Percentiles rank a stretch among this genome's conserved stretches.
These are phyloP conservation scores for Alternaria arbusti DNA, from an alignment of 2,329 filamentous ascomycete species.

Conservation along the genomic window DNA sequence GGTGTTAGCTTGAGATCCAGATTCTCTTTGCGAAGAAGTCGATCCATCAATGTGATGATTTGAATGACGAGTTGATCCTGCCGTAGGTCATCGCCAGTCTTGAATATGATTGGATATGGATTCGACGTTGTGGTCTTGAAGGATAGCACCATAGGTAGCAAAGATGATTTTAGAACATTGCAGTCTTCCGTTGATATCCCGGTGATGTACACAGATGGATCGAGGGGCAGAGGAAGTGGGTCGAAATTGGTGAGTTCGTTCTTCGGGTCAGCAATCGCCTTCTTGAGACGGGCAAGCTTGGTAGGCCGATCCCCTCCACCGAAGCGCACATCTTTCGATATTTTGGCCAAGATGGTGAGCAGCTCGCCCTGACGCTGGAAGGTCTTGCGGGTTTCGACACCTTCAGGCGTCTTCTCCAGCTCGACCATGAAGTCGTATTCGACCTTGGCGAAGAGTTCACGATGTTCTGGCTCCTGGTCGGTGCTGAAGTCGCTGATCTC, in stretches of 20 bases:
- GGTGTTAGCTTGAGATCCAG: slow-evolving; percentile 93
- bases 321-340: slow-evolving; percentile 86
- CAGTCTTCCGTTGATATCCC: slow-evolving; percentile 85
- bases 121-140: slow-evolving; percentile 81
- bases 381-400: slow-evolving; percentile 74
- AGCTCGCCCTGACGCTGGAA: slow-evolving; percentile 89
- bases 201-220: slow-evolving; percentile 79
- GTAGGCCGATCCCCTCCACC: slow-evolving; percentile 77
- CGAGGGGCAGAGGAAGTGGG: slow-evolving; percentile 84
- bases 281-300: slow-evolving; percentile 85
- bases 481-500: slow-evolving; percentile 86
- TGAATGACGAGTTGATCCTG: slow-evolving; percentile 97
- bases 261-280: slow-evolving; percentile 83
- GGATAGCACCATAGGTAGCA: slow-evolving; percentile 88
- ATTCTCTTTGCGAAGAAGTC: slow-evolving; percentile 92
- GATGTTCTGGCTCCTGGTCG: slow-evolving; percentile 75
- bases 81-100: slow-evolving; percentile 92
- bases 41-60: slow-evolving; percentile 98
- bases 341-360: slow-evolving; percentile 82
- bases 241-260: slow-evolving; percentile 87
- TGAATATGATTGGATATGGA: slow-evolving; percentile 94
- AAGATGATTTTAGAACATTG: slow-evolving; percentile 92
- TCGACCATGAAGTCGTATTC: slow-evolving; percentile 96
- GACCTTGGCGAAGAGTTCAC: slow-evolving; percentile 88
- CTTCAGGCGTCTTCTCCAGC: slow-evolving; percentile 73